Evolutionary conservation across 2,329 filamentous ascomycete genomes (phyloP).

Genomic region (Colletotrichum eleusines): DNA sequence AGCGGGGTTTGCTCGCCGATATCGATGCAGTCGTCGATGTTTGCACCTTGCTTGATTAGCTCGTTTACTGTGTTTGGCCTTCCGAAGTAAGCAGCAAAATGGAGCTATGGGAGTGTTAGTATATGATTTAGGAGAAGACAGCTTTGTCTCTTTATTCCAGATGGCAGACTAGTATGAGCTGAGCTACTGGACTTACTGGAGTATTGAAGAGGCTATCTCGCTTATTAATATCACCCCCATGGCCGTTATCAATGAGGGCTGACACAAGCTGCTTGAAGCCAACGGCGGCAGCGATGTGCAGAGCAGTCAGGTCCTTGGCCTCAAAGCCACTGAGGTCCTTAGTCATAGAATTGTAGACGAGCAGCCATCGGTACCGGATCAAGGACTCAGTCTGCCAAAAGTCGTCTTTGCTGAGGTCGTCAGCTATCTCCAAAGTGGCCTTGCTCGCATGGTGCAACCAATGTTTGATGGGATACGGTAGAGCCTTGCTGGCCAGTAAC

Average conservation of each 20-base stretch:
- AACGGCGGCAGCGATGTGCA: constrained; percentile 54
- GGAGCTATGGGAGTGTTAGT: constrained; percentile 43
- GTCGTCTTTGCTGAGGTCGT: constrained; percentile 54
- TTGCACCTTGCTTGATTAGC: constrained; percentile 50
- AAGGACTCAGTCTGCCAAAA: constrained; percentile 55
- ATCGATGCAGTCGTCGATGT: constrained; percentile 52
- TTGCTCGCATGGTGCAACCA: constrained; percentile 58
- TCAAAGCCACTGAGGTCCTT: constrained; percentile 49
- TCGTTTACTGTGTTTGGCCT: constrained; percentile 53
- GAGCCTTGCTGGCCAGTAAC: constrained; percentile 45
- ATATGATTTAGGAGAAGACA: background rate
- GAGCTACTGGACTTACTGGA: constrained; percentile 47
- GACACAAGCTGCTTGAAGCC: constrained; percentile 55
- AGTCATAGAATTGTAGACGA: constrained; percentile 50
- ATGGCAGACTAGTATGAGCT: no score
- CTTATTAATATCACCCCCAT: constrained; percentile 51
- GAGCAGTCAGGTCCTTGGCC: constrained; percentile 48
- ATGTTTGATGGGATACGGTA: constrained; percentile 55
- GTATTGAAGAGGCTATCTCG: constrained; percentile 50
- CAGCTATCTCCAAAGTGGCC: constrained; percentile 57
- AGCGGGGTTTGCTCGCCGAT: constrained; percentile 51
- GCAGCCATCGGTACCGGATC: constrained; percentile 54
- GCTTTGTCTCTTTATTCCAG: background rate
- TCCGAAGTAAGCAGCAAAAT: constrained; percentile 49
- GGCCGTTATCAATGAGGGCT: constrained; percentile 53